Percentiles rank a stretch among this genome's conserved stretches.
These are phyloP conservation scores for Pseudozyma pruni DNA, from an alignment of 1,284 basidiomycete genomes.

Conservation along the genomic window DNA sequence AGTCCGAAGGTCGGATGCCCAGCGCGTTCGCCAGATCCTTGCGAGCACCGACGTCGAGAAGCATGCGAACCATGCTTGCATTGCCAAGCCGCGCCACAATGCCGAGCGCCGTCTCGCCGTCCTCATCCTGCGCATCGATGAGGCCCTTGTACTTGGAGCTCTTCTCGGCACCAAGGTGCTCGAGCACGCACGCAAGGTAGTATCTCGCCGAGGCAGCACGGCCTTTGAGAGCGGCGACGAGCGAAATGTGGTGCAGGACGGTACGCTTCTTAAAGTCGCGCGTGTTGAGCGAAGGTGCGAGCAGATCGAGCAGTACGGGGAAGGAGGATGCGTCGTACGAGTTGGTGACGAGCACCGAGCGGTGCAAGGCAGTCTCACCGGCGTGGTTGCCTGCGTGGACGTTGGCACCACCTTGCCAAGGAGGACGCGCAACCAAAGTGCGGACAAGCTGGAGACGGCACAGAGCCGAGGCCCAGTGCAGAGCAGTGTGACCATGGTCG, in stretches of 20 bases:
- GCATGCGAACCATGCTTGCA: slow-evolving; percentile 82
- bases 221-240: slow-evolving; percentile 89
- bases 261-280: slow-evolving; percentile 89
- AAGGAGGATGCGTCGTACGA: slow-evolving; percentile 82
- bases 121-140: slow-evolving; percentile 91
- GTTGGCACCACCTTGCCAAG: slow-evolving; percentile 66
- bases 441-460: slow-evolving; percentile 71
- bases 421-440: slow-evolving; percentile 72
- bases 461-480: slow-evolving; percentile 92
- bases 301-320: slow-evolving; percentile 74
- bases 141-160: slow-evolving; percentile 71
- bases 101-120: slow-evolving; percentile 95
- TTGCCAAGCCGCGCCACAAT: slow-evolving; percentile 95
- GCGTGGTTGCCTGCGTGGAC: slow-evolving; percentile 76
- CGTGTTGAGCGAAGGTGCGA: slow-evolving; percentile 83
- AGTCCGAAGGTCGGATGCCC: slow-evolving; percentile 90
- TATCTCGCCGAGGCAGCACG: slow-evolving; percentile 85
- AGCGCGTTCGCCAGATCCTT: slow-evolving; percentile 91
- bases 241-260: slow-evolving; percentile 92
- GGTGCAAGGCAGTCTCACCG: slow-evolving; percentile 93
- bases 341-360: slow-evolving; percentile 89
- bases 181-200: slow-evolving; percentile 90
- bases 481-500: slow-evolving; percentile 91
- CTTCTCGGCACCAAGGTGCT: slow-evolving; percentile 72
- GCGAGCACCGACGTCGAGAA: slow-evolving; percentile 94